These are phyloP conservation scores for Geotrichum citri-aurantii DNA, from an alignment of 1,139 yeast genomes.

Conservation along the genomic window DNA sequence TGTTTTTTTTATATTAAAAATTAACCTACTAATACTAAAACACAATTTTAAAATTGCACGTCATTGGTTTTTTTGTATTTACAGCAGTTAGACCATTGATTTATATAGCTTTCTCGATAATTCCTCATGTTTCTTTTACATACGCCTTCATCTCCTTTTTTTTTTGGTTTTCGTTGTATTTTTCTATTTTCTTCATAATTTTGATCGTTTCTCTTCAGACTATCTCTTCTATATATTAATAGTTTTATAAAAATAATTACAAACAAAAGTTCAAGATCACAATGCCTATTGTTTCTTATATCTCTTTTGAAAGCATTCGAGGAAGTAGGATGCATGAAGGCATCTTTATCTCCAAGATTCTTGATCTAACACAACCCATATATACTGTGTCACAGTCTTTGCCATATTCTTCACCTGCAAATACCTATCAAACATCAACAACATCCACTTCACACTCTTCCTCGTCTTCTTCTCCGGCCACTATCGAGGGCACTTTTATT, in stretches of 20 bases:
- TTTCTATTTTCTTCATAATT: not conserved
- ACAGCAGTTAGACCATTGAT: not conserved
- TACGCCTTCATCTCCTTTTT: not conserved
- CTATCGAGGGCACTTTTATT: conserved; percentile 9
- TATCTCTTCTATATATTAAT: too few relatives aligned
- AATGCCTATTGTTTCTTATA: conserved; percentile 8
- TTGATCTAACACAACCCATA: not conserved
- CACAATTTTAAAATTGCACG: too few relatives aligned
- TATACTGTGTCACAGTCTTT: not conserved
- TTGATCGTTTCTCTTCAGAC: not conserved
- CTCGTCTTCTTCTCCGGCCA: not conserved
- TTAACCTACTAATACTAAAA: too few relatives aligned
- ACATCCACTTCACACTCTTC: not conserved
- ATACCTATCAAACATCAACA: not conserved
- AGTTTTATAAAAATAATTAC: too few relatives aligned
- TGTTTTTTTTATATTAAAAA: too few relatives aligned
- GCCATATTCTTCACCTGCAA: not conserved
- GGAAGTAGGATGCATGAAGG: conserved; percentile 5
- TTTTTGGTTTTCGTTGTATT: too few relatives aligned
- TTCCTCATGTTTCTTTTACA: not conserved
- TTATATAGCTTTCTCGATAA: not conserved
- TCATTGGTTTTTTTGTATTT: not conserved
- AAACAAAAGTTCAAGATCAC: not conserved
- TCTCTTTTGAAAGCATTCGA: conserved; percentile 4
- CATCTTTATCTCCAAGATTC: conserved; percentile 4